Evolutionary conservation across 306 rosid genomes (phyloP).

Genomic region (Dalbergia oliveri): DNA sequence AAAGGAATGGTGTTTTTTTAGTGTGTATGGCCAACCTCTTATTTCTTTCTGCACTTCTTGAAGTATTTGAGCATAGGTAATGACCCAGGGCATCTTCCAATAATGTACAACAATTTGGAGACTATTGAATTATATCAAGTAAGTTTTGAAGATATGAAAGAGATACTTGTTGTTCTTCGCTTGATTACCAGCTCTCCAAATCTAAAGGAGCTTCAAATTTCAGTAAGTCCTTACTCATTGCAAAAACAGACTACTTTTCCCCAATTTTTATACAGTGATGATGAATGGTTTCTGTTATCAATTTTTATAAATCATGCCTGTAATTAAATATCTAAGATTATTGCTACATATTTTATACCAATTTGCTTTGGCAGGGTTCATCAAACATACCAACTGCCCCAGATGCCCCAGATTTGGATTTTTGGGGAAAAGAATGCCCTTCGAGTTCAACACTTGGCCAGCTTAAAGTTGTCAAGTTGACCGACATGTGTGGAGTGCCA

Average conservation of each 20-base stretch:
- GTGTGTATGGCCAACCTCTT: constrained; percentile 9
- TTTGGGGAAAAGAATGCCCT: constrained; percentile 71
- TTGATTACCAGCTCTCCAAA: constrained; percentile 86
- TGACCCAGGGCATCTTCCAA: constrained; percentile 53
- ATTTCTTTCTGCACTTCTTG: constrained; percentile 40
- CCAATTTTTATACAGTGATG: neutral
- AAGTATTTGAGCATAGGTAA: constrained; percentile 93
- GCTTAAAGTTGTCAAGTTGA: constrained; percentile 74
- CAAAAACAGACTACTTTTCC: neutral
- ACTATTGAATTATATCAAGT: constrained; percentile 83
- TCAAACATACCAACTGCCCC: constrained; percentile 57
- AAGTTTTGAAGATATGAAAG: constrained; percentile 91
- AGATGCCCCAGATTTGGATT: constrained; percentile 71
- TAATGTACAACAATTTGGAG: constrained; percentile 69
- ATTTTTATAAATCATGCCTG: constrained; percentile 12
- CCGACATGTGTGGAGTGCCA: constrained; percentile 78
- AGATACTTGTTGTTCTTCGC: constrained; percentile 84
- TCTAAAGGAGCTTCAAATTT: constrained; percentile 82
- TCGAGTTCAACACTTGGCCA: constrained; percentile 54
- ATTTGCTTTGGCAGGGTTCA: constrained; percentile 65
- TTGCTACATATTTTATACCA: constrained; percentile 19
- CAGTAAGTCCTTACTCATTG: constrained; percentile 62
- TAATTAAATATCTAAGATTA: constrained; percentile 6
- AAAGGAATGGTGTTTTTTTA: constrained; percentile 6
- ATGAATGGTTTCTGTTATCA: constrained; percentile 20